Evolutionary conservation across 331 rosid species (phyloP), one percentile per base, ranked within the genome.

Genomic region (Arachis monticola): DNA sequence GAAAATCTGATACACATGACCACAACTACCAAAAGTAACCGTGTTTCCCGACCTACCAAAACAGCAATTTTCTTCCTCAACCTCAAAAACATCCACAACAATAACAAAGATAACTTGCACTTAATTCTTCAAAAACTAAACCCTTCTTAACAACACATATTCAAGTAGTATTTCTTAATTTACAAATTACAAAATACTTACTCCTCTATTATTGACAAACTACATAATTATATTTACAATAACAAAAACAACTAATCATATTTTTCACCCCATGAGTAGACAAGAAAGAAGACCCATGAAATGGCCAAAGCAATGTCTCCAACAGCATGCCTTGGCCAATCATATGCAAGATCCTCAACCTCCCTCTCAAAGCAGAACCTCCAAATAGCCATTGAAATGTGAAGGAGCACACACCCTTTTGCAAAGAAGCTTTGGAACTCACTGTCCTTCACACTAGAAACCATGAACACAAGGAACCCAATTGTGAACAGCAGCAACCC

Each of bases 381-480:
- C 97, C 99, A 95, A 1, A 82, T 70, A 38, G 97, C 97, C 99
- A 90, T 84, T 6, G 91, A 87, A 31, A 92, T 57, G 81, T 95
- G 99, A 83, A 95, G 93, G 70, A 89, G 55, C 10, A 86, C 86
- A 78, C 99, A 88, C 10, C 96, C 97, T 85, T 87, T 92, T 5
- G 99, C 93, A 83, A 95, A 95, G 84, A 90, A 95, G 58, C 89
- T 88, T 56, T 95, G 99, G 46, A 95, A 95, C 69, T 92, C 90
- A 58, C 82, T 70, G 77, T 95, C 99, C 83, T 87, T 87, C 7
- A 87, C 97, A 78, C 88, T 88, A 30, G 97, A 80, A 60, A 88
- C 90, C 99, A 90, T 95, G 83, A 90, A 90, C 30, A 95, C 75
- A 55, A 95, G 69, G 55, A 83, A 85, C 10, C 99, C 99, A 32